Evolutionary conservation across 2,329 filamentous ascomycete species (phyloP), one percentile per base, ranked within the genome.

Genomic region (Aspergillus pseudonomiae): DNA sequence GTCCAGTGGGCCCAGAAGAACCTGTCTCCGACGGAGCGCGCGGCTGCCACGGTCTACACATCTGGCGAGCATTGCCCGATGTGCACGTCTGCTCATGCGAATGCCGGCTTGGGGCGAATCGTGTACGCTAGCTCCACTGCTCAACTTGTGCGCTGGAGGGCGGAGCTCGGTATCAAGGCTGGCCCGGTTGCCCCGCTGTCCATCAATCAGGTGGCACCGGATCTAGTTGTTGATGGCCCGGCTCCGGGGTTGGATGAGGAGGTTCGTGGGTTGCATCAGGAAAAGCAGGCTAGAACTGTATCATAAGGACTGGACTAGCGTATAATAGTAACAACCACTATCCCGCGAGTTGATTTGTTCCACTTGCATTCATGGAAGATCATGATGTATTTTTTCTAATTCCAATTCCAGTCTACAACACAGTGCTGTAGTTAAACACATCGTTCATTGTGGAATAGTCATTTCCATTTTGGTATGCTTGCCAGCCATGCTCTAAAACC

Each of bases 21-120:
- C 30, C 19, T 67, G 46, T n/a, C 34, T 4, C 57, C 59, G 0
- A 21, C 59, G 2, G 62, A 63, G 11, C 65, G 65, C 30, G 57
- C 64, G 1, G 24, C 61, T 21, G 56, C 64, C 26, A 67, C 64
- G 0, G 62, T 67, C 30, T 67, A 67, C 57, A 67, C 65, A 4
- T 67, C 65, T 12, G 62, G 64, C 46, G 65, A 67, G 43, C 65
- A 67, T 43, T 67, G 65, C 43, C 64, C 65, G 12, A 67, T 67
- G 65, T 67, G 65, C 34, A 16, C 65, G 11, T 28, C 60, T 43
- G 55, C 60, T 21, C 66, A 68, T 45, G 64, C 66, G 4, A 61
- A 63, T 56, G 66, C 59, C 28, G 66, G 66, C 2, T 12, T 68
- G 28, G 66, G 66, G 1, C 60, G 64, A 16, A 68, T 68, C 28